These are phyloP conservation scores for Hordeum pubiflorum DNA, from an alignment of 202 grass and related monocot species.

Conservation along the genomic window DNA sequence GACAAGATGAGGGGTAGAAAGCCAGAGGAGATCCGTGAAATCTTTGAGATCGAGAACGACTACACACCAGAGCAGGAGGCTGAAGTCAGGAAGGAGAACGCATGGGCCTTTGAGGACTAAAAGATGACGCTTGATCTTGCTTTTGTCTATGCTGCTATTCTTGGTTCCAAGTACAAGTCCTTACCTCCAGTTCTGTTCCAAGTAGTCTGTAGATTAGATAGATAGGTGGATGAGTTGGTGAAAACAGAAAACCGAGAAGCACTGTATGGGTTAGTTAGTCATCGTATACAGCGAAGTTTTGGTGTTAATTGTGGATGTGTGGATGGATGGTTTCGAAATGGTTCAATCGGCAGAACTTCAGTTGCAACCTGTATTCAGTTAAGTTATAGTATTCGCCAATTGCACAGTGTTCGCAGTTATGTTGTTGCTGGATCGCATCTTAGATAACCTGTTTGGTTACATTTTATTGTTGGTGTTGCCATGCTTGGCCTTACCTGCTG, in stretches of 20 bases:
- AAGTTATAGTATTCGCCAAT: background rate
- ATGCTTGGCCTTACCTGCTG: background rate
- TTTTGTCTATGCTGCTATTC: background rate
- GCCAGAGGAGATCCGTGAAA: constrained; percentile 21
- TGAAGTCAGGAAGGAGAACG: constrained; percentile 23
- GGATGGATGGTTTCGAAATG: background rate
- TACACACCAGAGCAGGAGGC: constrained; percentile 45
- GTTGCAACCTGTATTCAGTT: background rate
- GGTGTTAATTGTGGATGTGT: constrained; percentile 4
- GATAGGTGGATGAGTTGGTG: background rate
- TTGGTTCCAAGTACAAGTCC: background rate
- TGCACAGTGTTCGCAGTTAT: background rate
- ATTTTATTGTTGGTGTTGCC: background rate
- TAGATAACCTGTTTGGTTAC: background rate
- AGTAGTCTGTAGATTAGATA: constrained; percentile 5
- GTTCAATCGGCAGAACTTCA: background rate
- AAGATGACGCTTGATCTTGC: background rate
- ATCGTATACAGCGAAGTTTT: background rate
- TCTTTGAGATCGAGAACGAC: constrained; percentile 41
- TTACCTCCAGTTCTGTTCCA: background rate
- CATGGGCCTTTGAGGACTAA: constrained; percentile 45
- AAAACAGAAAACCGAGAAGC: background rate
- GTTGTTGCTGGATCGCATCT: background rate
- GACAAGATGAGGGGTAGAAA: constrained; percentile 44
- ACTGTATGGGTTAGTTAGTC: background rate